Percentiles rank a stretch among this genome's conserved stretches.
These are phyloP conservation scores for Fusarium nurragi DNA, from an alignment of 2,329 filamentous ascomycete species.

Conservation along the genomic window DNA sequence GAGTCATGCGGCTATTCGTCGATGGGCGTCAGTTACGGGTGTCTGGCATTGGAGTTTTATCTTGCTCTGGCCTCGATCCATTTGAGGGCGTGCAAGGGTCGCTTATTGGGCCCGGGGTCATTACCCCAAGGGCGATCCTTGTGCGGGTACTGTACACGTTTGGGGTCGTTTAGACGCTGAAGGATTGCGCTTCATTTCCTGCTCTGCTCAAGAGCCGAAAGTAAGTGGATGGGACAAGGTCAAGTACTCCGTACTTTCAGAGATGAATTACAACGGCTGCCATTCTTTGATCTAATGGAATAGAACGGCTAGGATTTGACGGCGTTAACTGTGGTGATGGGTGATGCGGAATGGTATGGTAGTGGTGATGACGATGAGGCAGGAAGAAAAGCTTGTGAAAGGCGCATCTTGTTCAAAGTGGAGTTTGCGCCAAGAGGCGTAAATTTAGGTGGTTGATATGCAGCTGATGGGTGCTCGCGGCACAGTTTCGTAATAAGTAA, in stretches of 20 bases:
- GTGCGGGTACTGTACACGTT: constrained; percentile 32
- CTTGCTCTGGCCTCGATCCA: constrained; percentile 14
- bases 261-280: constrained; percentile 14
- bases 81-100: constrained; percentile 11
- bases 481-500: constrained; percentile 17
- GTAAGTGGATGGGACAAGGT: not conserved
- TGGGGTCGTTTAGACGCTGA: constrained; percentile 14
- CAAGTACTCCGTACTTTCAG: not conserved
- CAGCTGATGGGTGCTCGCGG: constrained; percentile 32
- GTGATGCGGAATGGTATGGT: not conserved
- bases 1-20: constrained; percentile 32
- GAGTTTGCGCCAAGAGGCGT: constrained; percentile 12
- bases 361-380: constrained; percentile 7
- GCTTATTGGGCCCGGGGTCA: constrained; percentile 29
- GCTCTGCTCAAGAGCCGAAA: constrained; percentile 3
- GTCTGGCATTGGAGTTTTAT: constrained; percentile 15
- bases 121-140: constrained; percentile 32
- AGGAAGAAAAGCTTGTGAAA: constrained; percentile 21
- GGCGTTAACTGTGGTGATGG: not conserved
- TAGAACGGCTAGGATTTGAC: not conserved
- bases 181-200: constrained; percentile 8
- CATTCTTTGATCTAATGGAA: constrained; percentile 7
- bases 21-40: constrained; percentile 38
- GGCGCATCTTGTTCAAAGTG: constrained; percentile 4
- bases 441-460: constrained; percentile 29